A percentile compares a stretch with the other conserved stretches of the same genome.
phyloP scores from a whole-genome alignment of 2,329 filamentous ascomycete species.

The Xylaria sp. region DNA sequence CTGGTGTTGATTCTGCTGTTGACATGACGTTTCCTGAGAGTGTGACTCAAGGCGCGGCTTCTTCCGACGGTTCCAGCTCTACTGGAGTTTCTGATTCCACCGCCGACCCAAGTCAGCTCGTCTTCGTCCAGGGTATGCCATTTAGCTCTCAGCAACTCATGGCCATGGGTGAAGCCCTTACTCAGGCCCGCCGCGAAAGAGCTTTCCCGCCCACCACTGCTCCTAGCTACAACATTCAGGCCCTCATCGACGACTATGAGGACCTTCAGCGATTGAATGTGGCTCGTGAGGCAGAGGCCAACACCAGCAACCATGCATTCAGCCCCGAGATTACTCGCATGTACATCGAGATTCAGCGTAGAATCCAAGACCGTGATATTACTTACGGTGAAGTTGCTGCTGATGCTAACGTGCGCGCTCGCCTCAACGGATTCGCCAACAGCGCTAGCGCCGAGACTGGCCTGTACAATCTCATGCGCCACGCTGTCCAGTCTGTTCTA shows the following conservation, averaged over 20 bases:
- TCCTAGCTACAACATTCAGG: slow-evolving; percentile 34
- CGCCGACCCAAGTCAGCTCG: neutral
- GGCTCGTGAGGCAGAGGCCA: slow-evolving; percentile 28
- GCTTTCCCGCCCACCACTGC: slow-evolving; percentile 43
- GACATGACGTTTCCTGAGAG: slow-evolving; percentile 6
- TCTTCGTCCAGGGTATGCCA: slow-evolving; percentile 17
- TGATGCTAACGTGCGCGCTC: slow-evolving; percentile 31
- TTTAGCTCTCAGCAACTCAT: slow-evolving; percentile 28
- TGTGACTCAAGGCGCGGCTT: neutral
- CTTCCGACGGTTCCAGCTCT: neutral
- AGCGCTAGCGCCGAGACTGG: slow-evolving; percentile 34
- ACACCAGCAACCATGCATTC: slow-evolving; percentile 29
- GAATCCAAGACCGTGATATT: slow-evolving; percentile 46
- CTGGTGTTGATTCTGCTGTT: slow-evolving; percentile 9
- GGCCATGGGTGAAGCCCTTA: slow-evolving; percentile 41
- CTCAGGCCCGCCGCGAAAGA: slow-evolving; percentile 41
- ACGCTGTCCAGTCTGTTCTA: slow-evolving; percentile 36
- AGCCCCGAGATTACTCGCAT: slow-evolving; percentile 28
- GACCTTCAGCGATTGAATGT: slow-evolving; percentile 38
- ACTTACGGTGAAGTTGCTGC: slow-evolving; percentile 31
- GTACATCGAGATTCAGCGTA: slow-evolving; percentile 42
- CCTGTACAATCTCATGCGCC: slow-evolving; percentile 38
- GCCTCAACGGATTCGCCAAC: slow-evolving; percentile 34
- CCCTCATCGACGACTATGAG: slow-evolving; percentile 42
- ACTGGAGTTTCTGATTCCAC: neutral